Base-by-base conservation (phyloP, 441 rosid species). In the Euphorbia corollata region DNA sequence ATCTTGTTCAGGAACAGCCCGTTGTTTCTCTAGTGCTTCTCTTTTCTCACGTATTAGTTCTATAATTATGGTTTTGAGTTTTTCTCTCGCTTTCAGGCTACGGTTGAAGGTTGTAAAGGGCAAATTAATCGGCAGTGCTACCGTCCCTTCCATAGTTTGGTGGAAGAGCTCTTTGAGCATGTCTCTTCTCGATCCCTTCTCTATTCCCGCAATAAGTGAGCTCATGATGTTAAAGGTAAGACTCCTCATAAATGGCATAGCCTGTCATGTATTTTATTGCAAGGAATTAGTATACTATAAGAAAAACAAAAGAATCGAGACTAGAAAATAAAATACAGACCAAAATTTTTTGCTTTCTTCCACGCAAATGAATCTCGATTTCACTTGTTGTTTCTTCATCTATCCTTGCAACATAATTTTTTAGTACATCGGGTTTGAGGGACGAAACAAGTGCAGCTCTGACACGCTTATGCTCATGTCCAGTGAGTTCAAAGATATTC, bases 371-470 rank as follows among this genome's bases (percentile, higher is more conserved):
- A 61, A 53, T 50, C 24, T 64, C 3, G 1, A 82, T 24, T 53
- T 73, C 72, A 15, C 38, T 22, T 64, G 67, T 69, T 32, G 73
- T 36, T 51, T 77, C 81, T 50, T 67, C 58, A 53, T 79, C 78
- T 76, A 82, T 75, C 30, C 45, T 67, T 18, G 72, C 77, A 53
- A 77, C 64, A 60, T 72, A 79, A 24, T 63, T 74, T 59, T 73
- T 75, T 23, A 82, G 19, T 9, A 48, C 77, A 56, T 82, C 84
- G 16, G 87, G 75, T 68, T 67, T 80, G 36, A 82, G 39, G 57
- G 81, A 82, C 0, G 70, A 74, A 56, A 72, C 47, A 12, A 82
- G 51, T 0, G 81, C 85, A 27, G 59, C 85, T 32, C 81, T 7
- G 45, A 39, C 12, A 7, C 45, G 45, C 12, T 39, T 39, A 6